These are phyloP conservation scores for Kodamaea restingae DNA, from an alignment of 805 yeast species.

Conservation along the genomic window DNA sequence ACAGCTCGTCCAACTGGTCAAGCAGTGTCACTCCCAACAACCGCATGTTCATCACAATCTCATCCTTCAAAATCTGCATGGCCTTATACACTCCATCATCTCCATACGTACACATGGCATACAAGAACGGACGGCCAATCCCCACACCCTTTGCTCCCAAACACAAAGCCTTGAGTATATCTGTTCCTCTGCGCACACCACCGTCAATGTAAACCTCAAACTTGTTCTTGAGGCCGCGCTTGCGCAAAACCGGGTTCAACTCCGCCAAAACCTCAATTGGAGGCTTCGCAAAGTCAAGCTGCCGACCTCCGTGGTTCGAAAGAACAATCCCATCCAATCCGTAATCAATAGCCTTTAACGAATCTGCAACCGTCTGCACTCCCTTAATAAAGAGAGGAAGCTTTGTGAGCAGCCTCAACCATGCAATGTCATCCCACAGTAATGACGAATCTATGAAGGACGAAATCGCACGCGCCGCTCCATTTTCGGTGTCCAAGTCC, in stretches of 20 bases:
- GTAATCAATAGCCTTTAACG: conserved; percentile 51
- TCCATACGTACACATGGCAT: conserved; percentile 78
- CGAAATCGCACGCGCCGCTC: conserved; percentile 29
- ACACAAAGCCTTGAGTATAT: conserved; percentile 69
- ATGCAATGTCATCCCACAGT: conserved; percentile 36
- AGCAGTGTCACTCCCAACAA: conserved; percentile 56
- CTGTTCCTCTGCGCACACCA: conserved; percentile 74
- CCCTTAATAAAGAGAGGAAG: conserved; percentile 54
- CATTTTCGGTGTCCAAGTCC: conserved; percentile 23
- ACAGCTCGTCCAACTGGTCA: conserved; percentile 24
- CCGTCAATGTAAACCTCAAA: conserved; percentile 72
- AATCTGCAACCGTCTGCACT: conserved; percentile 63
- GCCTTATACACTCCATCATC: conserved; percentile 68
- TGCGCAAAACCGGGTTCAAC: conserved; percentile 42
- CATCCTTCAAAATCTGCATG: conserved; percentile 56
- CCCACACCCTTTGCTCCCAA: conserved; percentile 78
- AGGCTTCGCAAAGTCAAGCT: conserved; percentile 58
- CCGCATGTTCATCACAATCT: conserved; percentile 62
- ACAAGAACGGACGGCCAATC: conserved; percentile 70
- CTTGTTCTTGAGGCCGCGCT: conserved; percentile 40
- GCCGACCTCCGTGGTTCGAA: conserved; percentile 76
- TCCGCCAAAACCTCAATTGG: conserved; percentile 61
- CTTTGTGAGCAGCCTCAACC: conserved; percentile 37
- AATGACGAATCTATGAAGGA: conserved; percentile 42
- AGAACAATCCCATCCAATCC: conserved; percentile 63